These are phyloP conservation scores for Liriodendron chinense DNA, from an alignment of 164 flowering plant species.

Conservation along the genomic window DNA sequence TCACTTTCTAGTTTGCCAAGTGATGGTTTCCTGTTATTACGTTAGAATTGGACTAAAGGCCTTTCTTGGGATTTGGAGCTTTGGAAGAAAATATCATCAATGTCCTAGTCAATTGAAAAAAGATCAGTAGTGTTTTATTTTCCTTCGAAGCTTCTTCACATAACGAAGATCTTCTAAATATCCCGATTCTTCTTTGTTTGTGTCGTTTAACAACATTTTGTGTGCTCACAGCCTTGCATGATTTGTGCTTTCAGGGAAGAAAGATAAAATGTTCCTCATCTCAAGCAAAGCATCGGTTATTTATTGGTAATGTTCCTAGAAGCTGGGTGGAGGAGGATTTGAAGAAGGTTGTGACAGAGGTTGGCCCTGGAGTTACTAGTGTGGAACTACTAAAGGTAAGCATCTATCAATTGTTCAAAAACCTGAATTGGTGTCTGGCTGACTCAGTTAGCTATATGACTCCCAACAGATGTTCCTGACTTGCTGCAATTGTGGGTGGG, in stretches of 20 bases:
- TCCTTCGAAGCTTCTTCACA: neutral
- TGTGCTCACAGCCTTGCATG: neutral
- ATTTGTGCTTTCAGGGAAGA: slow-evolving; percentile 54
- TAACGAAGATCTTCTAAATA: neutral
- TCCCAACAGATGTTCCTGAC: no score
- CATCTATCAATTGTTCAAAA: neutral
- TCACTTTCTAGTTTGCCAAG: neutral
- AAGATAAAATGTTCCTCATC: slow-evolving; percentile 74
- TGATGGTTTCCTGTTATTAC: neutral
- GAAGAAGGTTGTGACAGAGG: slow-evolving; percentile 47
- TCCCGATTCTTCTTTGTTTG: neutral
- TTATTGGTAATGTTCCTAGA: slow-evolving; percentile 84
- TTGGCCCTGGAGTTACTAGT: slow-evolving; percentile 77
- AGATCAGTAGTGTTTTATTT: no score
- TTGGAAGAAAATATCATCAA: neutral
- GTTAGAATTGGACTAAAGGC: neutral
- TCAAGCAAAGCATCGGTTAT: slow-evolving; percentile 81
- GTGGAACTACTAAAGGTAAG: slow-evolving; percentile 76
- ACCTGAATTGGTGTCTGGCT: neutral
- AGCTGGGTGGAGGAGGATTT: slow-evolving; percentile 74
- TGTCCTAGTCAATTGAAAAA: neutral
- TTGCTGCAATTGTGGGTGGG: no score
- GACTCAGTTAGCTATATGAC: no score
- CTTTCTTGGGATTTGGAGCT: neutral
- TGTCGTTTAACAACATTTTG: neutral